A percentile compares a stretch with the other conserved stretches of the same genome.
Evolutionary conservation across 192 early-diverging fungal species (phyloP).

Genomic region (Coemansia sp.): DNA sequence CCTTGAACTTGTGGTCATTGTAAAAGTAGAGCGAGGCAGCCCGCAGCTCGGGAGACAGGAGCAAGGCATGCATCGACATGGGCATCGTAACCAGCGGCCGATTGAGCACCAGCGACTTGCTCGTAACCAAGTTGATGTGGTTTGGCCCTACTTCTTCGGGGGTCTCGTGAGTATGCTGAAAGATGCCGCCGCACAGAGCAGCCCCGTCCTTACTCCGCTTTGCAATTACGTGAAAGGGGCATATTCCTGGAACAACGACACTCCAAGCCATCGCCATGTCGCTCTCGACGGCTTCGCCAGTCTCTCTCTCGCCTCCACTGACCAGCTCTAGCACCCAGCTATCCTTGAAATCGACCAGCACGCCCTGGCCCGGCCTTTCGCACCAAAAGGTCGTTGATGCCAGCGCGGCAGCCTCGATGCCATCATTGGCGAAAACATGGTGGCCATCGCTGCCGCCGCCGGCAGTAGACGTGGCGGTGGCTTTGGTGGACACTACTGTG

Average conservation of each 20-base stretch:
- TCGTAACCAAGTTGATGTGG: neutral
- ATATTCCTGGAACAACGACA: conserved; percentile 25
- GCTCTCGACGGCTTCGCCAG: neutral
- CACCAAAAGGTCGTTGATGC: conserved; percentile 18
- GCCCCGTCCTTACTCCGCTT: neutral
- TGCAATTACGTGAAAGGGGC: conserved; percentile 38
- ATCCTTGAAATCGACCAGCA: conserved; percentile 9
- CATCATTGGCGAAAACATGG: neutral
- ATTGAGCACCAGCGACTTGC: neutral
- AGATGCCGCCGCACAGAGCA: conserved; percentile 17
- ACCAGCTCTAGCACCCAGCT: conserved; percentile 12
- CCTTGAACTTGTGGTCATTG: conserved; percentile 11
- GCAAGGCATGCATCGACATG: conserved; percentile 29
- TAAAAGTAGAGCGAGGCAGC: conserved; percentile 14
- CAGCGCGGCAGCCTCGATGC: neutral
- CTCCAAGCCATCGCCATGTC: neutral
- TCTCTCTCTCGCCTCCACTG: neutral
- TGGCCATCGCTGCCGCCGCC: neutral
- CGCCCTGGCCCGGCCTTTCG: conserved; percentile 7
- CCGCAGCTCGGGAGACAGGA: conserved; percentile 24
- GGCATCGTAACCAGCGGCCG: conserved; percentile 29
- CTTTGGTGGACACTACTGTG: neutral
- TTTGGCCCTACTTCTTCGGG: neutral
- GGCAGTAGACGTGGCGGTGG: neutral
- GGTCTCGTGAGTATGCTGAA: conserved; percentile 22